phyloP scores from a whole-genome alignment of 768 basidiomycete genomes.

The Postia placenta region DNA sequence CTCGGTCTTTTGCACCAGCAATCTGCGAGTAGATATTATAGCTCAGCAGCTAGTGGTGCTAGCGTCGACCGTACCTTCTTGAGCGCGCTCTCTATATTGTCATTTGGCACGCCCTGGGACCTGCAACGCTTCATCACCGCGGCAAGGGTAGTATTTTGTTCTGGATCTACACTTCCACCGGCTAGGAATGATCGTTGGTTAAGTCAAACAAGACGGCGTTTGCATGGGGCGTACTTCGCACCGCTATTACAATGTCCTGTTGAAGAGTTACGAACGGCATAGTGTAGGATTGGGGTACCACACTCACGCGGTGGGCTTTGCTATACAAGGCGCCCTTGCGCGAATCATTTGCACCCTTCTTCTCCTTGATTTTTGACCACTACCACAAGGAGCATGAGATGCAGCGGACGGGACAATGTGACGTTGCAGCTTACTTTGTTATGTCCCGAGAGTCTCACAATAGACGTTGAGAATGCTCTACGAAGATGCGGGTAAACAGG shows the following conservation, averaged over 20 bases:
- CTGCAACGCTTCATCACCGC: slow-evolving; percentile 49
- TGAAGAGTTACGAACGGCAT: slow-evolving; percentile 4
- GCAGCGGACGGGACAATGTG: background rate
- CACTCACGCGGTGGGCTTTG: slow-evolving; percentile 47
- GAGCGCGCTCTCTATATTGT: slow-evolving; percentile 61
- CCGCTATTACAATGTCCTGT: slow-evolving; percentile 61
- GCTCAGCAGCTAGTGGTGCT: background rate
- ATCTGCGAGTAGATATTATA: slow-evolving; percentile 32
- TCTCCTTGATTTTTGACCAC: slow-evolving; percentile 78
- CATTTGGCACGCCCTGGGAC: slow-evolving; percentile 57
- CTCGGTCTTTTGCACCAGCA: slow-evolving; percentile 41
- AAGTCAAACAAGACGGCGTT: background rate
- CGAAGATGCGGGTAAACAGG: too few relatives aligned
- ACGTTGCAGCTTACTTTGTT: slow-evolving; percentile 30
- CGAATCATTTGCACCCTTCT: slow-evolving; percentile 58
- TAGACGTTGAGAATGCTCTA: slow-evolving; percentile 24
- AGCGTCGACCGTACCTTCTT: slow-evolving; percentile 40
- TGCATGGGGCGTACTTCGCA: slow-evolving; percentile 38
- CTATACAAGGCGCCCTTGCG: slow-evolving; percentile 54
- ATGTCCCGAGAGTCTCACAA: slow-evolving; percentile 29
- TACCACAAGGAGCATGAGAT: slow-evolving; percentile 17
- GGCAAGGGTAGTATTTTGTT: slow-evolving; percentile 47
- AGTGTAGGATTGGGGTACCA: background rate
- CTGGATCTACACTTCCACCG: slow-evolving; percentile 52
- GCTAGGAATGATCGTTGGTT: slow-evolving; percentile 26